Evolutionary conservation across 306 rosid genomes (phyloP).

Genomic region (Astragalus glycyphyllos): DNA sequence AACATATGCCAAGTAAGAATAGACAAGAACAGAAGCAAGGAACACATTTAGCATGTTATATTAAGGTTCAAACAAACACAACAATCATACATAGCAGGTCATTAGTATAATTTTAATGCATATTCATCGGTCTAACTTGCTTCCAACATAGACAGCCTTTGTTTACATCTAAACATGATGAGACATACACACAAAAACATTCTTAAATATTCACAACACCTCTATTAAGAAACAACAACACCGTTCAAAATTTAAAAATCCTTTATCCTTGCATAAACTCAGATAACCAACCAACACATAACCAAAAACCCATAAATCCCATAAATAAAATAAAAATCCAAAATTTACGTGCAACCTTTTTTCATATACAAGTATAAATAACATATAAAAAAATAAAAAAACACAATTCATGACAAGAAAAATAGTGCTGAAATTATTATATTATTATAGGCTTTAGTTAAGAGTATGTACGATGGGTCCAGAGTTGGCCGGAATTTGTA

Average conservation of each 20-base stretch:
- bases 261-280: constrained; percentile 20
- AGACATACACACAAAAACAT: background rate
- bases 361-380: background rate
- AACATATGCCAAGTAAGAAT: background rate
- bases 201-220: background rate
- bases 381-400: background rate
- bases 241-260: constrained; percentile 3
- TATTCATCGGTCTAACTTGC: background rate
- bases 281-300: constrained; percentile 21
- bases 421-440: background rate
- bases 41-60: too few relatives aligned
- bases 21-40: constrained; percentile 7
- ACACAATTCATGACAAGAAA: constrained; percentile 14
- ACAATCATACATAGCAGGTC: too few relatives aligned
- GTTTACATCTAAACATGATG: background rate
- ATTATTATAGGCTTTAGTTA: background rate
- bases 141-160: constrained; percentile 6
- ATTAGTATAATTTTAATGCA: too few relatives aligned
- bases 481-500: constrained; percentile 55
- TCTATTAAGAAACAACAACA: background rate
- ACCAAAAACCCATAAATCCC: constrained; percentile 21
- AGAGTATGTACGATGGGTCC: constrained; percentile 44
- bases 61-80: too few relatives aligned
- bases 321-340: constrained; percentile 26
- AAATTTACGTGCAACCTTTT: constrained; percentile 43